Evolutionary conservation across 2,329 filamentous ascomycete species (phyloP).

Genomic region (Xylariales sp.): DNA sequence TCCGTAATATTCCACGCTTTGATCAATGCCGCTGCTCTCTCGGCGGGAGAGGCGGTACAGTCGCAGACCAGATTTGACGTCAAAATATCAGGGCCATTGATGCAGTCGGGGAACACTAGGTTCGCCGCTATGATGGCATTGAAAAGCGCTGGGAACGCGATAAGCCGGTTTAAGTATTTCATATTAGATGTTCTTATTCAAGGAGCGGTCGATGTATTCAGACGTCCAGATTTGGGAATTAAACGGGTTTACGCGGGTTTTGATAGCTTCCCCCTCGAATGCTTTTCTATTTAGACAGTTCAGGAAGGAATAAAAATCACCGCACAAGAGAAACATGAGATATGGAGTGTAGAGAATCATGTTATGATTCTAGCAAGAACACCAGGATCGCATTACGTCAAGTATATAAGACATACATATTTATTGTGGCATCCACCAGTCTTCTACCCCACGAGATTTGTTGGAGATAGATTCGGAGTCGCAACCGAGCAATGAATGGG

Average conservation of each 20-base stretch:
- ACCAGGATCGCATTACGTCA: slow-evolving; percentile 24
- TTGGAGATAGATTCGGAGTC: slow-evolving; percentile 5
- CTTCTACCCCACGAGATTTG: slow-evolving; percentile 22
- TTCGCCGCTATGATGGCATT: slow-evolving; percentile 31
- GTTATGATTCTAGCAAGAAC: not conserved
- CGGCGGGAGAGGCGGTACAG: slow-evolving; percentile 44
- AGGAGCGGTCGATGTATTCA: not conserved
- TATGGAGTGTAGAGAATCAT: not conserved
- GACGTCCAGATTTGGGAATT: not conserved
- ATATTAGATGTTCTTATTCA: slow-evolving; percentile 2
- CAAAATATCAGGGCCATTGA: slow-evolving; percentile 47
- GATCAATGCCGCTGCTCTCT: slow-evolving; percentile 50
- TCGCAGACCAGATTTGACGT: slow-evolving; percentile 51
- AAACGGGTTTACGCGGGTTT: not conserved
- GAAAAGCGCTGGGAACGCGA: slow-evolving; percentile 36
- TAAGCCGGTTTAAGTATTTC: slow-evolving; percentile 4
- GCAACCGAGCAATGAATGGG: slow-evolving; percentile 1
- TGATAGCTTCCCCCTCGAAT: not conserved
- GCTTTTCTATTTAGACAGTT: not conserved
- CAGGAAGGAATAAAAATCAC: not conserved
- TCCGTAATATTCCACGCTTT: slow-evolving; percentile 50
- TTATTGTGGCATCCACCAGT: slow-evolving; percentile 6
- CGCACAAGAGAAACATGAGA: not conserved
- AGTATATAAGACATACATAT: slow-evolving; percentile 13
- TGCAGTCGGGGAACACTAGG: slow-evolving; percentile 50